Conservation (phyloP, 129 eudicot genomes). For the Escallonia herrerae region DNA sequence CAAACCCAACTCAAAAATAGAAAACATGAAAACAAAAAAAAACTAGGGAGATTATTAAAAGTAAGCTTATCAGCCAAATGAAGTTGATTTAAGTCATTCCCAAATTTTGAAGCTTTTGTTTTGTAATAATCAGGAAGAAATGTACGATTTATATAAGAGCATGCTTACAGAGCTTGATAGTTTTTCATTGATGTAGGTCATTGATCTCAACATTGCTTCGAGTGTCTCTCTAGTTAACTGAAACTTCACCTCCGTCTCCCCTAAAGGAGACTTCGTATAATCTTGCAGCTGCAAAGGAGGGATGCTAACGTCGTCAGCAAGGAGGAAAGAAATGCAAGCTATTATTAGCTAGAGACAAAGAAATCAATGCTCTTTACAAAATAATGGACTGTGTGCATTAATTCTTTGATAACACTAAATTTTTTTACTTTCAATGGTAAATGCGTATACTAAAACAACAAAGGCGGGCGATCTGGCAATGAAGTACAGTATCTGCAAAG, state of each 20-base stretch:
- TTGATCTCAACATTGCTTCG: constrained; percentile 24
- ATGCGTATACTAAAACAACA: too few species aligned
- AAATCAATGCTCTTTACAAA: background rate
- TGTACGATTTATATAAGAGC: background rate
- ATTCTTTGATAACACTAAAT: too few species aligned
- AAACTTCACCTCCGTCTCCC: constrained; percentile 28
- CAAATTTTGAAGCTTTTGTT: too few species aligned
- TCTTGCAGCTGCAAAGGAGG: constrained; percentile 22
- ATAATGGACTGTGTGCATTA: background rate
- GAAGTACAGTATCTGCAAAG: too few species aligned
- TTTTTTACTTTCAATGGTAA: too few species aligned
- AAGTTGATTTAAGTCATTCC: too few species aligned
- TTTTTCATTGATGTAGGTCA: constrained; percentile 24
- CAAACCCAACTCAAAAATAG: too few species aligned
- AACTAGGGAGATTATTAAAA: too few species aligned
- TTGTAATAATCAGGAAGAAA: too few species aligned
- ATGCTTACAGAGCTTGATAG: constrained; percentile 19
- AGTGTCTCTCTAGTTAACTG: constrained; percentile 26
- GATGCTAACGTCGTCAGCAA: background rate
- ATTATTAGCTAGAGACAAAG: background rate
- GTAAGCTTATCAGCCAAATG: too few species aligned
- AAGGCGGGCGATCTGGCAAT: too few species aligned
- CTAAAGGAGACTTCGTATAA: constrained; percentile 17
- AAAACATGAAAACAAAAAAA: too few species aligned
- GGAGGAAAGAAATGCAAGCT: background rate